Conservation (phyloP, 441 rosid genomes). For the Croton setiger region DNA sequence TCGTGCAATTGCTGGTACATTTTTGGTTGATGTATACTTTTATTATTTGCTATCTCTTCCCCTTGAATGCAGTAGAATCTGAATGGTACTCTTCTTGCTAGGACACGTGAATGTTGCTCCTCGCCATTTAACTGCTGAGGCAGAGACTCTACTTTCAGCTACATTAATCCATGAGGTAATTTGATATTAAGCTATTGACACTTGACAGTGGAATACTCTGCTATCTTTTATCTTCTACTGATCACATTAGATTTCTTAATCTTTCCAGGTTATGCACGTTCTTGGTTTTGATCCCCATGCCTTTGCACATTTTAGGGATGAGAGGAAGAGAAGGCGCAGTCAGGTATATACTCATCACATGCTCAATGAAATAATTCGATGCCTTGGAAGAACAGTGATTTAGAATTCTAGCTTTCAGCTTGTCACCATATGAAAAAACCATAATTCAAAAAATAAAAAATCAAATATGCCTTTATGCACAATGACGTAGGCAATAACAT, state of each 20-base stretch:
- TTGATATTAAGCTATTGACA: constrained; percentile 16
- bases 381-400: not conserved
- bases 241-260: constrained; percentile 14
- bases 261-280: constrained; percentile 91
- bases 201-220: not conserved
- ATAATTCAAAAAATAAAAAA: not conserved
- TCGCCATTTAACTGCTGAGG: constrained; percentile 97
- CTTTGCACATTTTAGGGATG: constrained; percentile 97
- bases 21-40: not conserved
- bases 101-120: constrained; percentile 99
- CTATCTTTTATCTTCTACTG: constrained; percentile 13
- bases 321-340: constrained; percentile 90
- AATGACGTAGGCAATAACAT: not conserved
- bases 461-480: not conserved
- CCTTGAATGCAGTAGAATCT: not conserved
- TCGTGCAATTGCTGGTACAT: constrained; percentile 92
- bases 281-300: constrained; percentile 99
- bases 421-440: no score
- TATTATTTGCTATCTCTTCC: not conserved
- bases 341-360: constrained; percentile 46
- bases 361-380: not conserved
- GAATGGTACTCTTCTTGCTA: constrained; percentile 25
- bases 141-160: constrained; percentile 94
- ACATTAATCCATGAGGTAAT: constrained; percentile 93
- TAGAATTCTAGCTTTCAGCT: not conserved